Percentiles rank a stretch among this genome's conserved stretches.
These are phyloP conservation scores for Periglandula ipomoeae DNA, from an alignment of 2,329 filamentous ascomycete genomes.

Conservation along the genomic window DNA sequence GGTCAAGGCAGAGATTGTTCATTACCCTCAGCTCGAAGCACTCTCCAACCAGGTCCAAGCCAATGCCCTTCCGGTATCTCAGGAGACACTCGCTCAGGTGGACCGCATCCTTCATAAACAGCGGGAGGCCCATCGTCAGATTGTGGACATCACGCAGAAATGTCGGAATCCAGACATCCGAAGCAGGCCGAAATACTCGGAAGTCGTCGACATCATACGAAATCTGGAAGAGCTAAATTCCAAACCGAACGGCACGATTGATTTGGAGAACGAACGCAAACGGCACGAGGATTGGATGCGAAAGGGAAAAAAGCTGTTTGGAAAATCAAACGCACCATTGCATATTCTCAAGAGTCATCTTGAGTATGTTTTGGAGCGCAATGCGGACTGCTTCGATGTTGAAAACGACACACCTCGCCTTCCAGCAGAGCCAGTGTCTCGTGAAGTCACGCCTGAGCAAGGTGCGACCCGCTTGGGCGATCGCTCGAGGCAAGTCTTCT, in stretches of 20 bases:
- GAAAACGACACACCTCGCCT: constrained; percentile 74
- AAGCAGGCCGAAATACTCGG: constrained; percentile 75
- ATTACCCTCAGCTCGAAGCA: constrained; percentile 91
- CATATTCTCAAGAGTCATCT: constrained; percentile 94
- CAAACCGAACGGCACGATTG: constrained; percentile 81
- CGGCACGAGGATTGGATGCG: constrained; percentile 99
- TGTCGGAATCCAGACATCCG: constrained; percentile 67
- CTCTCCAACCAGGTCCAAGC: constrained; percentile 70
- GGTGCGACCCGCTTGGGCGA: constrained; percentile 50
- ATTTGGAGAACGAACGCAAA: constrained; percentile 89
- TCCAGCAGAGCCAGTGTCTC: constrained; percentile 84
- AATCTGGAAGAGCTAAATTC: constrained; percentile 82
- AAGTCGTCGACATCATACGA: constrained; percentile 85
- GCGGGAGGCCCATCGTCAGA: constrained; percentile 83
- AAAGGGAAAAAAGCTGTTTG: constrained; percentile 93
- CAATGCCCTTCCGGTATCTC: constrained; percentile 67
- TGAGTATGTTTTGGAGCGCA: constrained; percentile 84
- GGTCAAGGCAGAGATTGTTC: constrained; percentile 81
- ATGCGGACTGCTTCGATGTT: constrained; percentile 84
- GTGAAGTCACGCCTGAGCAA: constrained; percentile 58
- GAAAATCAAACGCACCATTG: constrained; percentile 92
- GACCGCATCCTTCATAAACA: constrained; percentile 94
- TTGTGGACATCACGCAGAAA: constrained; percentile 70
- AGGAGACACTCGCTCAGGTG: constrained; percentile 70
- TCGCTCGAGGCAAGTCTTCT: constrained; percentile 75